Evolutionary conservation across 1,284 basidiomycete species (phyloP).

Genomic region (Sporisorium iseilematis-ciliati): DNA sequence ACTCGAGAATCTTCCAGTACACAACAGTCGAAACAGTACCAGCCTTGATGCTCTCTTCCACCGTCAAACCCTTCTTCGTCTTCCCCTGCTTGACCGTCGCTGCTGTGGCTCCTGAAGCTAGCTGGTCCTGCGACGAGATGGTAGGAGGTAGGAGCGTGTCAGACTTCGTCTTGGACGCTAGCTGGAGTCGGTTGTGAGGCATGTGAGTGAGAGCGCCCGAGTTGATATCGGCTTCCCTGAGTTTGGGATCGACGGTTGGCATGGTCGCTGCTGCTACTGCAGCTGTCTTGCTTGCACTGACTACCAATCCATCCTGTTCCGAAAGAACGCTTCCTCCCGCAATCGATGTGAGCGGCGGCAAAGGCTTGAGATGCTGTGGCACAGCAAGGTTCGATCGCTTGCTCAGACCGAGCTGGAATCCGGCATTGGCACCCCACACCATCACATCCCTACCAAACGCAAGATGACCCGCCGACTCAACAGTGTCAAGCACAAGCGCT

Average conservation of each 20-base stretch:
- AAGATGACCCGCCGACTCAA: slow-evolving; percentile 54
- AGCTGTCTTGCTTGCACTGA: slow-evolving; percentile 20
- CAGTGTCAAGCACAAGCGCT: slow-evolving; percentile 64
- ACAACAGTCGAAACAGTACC: slow-evolving; percentile 61
- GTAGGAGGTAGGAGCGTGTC: slow-evolving; percentile 43
- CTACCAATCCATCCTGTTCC: slow-evolving; percentile 34
- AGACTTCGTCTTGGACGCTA: slow-evolving; percentile 51
- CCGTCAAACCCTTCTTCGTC: slow-evolving; percentile 39
- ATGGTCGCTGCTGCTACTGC: slow-evolving; percentile 16
- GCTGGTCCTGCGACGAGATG: slow-evolving; percentile 17
- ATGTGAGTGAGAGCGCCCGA: slow-evolving; percentile 62
- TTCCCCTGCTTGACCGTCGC: slow-evolving; percentile 18
- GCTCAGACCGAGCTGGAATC: slow-evolving; percentile 77
- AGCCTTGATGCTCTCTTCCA: slow-evolving; percentile 59
- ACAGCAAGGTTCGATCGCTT: slow-evolving; percentile 80
- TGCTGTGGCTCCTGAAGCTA: slow-evolving; percentile 2
- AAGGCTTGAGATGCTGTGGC: slow-evolving; percentile 75
- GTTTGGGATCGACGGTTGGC: slow-evolving; percentile 28
- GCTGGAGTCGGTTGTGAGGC: slow-evolving; percentile 64
- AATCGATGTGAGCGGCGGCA: slow-evolving; percentile 68
- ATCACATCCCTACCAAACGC: slow-evolving; percentile 74
- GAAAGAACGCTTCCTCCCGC: slow-evolving; percentile 28
- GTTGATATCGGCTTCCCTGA: slow-evolving; percentile 59
- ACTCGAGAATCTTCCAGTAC: slow-evolving; percentile 56
- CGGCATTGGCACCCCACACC: slow-evolving; percentile 71